These are phyloP conservation scores for Melastoma malabathricum DNA, from an alignment of 345 rosid species.

Conservation along the genomic window DNA sequence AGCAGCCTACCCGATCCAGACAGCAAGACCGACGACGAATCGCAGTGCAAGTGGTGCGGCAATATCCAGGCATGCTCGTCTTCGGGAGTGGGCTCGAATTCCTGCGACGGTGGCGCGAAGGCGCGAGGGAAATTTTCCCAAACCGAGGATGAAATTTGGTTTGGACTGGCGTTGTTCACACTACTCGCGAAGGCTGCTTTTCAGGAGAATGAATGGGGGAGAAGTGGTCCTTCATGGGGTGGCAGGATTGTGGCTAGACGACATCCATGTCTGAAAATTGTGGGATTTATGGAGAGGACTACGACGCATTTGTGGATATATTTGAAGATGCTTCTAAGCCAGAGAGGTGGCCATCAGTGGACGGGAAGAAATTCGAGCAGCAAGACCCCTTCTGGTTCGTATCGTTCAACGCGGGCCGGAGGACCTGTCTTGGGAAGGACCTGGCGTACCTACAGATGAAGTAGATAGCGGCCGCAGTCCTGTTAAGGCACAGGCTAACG, in stretches of 20 bases:
- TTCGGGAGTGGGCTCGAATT: too few species aligned
- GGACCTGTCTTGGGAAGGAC: slow-evolving; percentile 38
- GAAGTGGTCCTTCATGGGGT: slow-evolving; percentile 86
- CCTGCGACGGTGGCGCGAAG: too few species aligned
- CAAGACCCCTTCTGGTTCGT: slow-evolving; percentile 19
- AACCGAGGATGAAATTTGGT: too few species aligned
- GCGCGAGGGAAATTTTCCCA: too few species aligned
- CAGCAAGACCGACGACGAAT: too few species aligned
- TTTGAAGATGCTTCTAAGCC: slow-evolving; percentile 84
- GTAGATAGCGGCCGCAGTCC: too few species aligned
- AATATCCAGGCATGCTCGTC: too few species aligned
- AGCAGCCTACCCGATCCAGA: too few species aligned
- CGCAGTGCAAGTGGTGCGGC: too few species aligned
- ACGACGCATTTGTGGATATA: slow-evolving; percentile 66
- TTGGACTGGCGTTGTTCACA: slow-evolving; percentile 70
- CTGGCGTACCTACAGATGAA: slow-evolving; percentile 35
- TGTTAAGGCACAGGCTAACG: slow-evolving; percentile 26
- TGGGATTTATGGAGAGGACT: slow-evolving; percentile 60
- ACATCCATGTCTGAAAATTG: slow-evolving; percentile 48
- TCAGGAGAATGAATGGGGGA: slow-evolving; percentile 72
- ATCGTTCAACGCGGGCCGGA: slow-evolving; percentile 41
- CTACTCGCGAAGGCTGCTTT: slow-evolving; percentile 60
- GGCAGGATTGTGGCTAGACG: slow-evolving; percentile 82
- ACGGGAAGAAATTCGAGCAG: slow-evolving; percentile 13
- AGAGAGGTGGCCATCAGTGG: slow-evolving; percentile 25